Evolutionary conservation across 768 basidiomycete species (phyloP), one percentile per base, ranked within the genome.

Genomic region (Hydnomerulius pinastri): DNA sequence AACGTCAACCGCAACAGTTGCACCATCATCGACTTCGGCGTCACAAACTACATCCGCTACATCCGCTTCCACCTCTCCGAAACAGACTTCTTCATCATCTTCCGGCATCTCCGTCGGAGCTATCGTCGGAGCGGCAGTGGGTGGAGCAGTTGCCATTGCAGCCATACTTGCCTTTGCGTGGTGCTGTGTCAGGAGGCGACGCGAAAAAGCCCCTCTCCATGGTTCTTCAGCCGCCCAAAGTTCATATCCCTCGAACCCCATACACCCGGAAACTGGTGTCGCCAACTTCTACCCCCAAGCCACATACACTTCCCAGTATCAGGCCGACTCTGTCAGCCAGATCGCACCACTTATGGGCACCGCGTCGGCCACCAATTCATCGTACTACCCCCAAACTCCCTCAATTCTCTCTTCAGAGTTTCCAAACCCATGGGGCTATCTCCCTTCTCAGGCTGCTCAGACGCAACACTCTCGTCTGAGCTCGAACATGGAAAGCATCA

Each of bases 91-190:
- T 40, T 41, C 48, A 17, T 47, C 68, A 25, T 54, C 70, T 1
- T 54, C 70, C 1, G 61, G 65, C 7, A 56, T 72, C 17, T 70
- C 78, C 6, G 71, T 73, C 5, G 77, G 74, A 24, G 76, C 75
- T 38, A 77, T 83, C 42, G 76, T 75, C 6, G 81, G 70, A 40
- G 53, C 54, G 39, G 79, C 78, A 9, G 72, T 82, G 32, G 82
- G 83, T 39, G 75, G 67, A 25, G 62, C 85, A 25, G 54, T 83
- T 30, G 81, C 81, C 50, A 59, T 83, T 18, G 77, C 80, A n/a
- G 74, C 75, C 13, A 60, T 77, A 20, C 67, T 80, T 24, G 76
- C 77, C 3, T 66, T 86, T 15, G 77, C 72, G 7, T 59, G 81
- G 8, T 84, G 80, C 62, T 81, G 73, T 68, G 55, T 84, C 13